Conservation (phyloP, 805 yeast species). For the Vanderwaltozyma polyspora region DNA sequence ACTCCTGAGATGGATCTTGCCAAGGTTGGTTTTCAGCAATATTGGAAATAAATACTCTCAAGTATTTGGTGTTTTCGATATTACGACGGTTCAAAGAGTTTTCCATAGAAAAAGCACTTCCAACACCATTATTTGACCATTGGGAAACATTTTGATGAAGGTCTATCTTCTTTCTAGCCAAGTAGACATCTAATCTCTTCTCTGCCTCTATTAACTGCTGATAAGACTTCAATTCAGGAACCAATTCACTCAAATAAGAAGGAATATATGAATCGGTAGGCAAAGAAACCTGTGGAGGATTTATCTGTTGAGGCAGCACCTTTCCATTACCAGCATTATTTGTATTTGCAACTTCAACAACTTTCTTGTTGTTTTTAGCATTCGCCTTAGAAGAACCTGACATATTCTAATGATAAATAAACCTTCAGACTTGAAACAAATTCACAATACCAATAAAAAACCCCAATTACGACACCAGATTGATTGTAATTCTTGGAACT, state of each 20-base stretch:
- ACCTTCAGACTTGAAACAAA: no score
- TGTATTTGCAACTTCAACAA: not conserved
- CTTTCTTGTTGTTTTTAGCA: not conserved
- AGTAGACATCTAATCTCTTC: conserved; percentile 63
- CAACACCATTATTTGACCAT: conserved; percentile 26
- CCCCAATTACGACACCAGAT: no score
- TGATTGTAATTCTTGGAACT: no score
- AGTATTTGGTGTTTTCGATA: conserved; percentile 31
- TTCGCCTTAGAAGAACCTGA: no score
- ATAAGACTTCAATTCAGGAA: conserved; percentile 67
- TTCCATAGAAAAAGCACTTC: conserved; percentile 23
- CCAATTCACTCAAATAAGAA: conserved; percentile 31
- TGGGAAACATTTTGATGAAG: conserved; percentile 57
- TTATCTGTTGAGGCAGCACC: conserved; percentile 11
- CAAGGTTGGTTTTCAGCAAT: conserved; percentile 82
- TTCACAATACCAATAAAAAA: no score
- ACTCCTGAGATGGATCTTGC: conserved; percentile 34
- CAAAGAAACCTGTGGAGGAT: conserved; percentile 22
- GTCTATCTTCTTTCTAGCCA: conserved; percentile 75
- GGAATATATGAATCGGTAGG: conserved; percentile 50
- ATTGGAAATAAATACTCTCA: conserved; percentile 75
- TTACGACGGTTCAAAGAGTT: conserved; percentile 12
- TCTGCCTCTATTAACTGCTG: conserved; percentile 73
- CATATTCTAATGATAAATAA: no score
- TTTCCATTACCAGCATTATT: not conserved